phyloP scores from a whole-genome alignment of 441 rosid species.

The Erodium texanum region DNA sequence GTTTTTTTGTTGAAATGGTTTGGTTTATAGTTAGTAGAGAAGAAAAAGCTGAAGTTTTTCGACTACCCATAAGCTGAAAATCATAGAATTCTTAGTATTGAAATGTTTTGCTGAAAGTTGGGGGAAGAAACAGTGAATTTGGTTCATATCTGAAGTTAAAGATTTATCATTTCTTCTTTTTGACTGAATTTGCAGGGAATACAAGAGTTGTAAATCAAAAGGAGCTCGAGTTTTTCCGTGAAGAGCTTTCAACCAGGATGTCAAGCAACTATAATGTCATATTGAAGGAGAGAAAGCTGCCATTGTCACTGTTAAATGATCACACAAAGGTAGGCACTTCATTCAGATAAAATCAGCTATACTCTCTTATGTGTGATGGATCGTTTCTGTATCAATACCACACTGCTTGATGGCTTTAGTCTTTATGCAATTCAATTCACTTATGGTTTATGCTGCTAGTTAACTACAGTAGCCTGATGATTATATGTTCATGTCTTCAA shows the following conservation, averaged over 20 bases:
- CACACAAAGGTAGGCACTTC: slow-evolving; percentile 47
- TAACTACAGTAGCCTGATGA: background rate
- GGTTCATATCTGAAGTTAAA: background rate
- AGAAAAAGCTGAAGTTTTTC: too few relatives aligned
- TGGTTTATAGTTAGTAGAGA: too few relatives aligned
- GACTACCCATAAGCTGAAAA: background rate
- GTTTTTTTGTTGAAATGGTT: background rate
- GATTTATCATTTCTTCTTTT: background rate
- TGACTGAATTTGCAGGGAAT: slow-evolving; percentile 35
- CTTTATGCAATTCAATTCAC: background rate
- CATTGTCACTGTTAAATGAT: slow-evolving; percentile 71
- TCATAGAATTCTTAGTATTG: background rate
- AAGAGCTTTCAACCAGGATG: slow-evolving; percentile 59
- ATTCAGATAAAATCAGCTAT: background rate
- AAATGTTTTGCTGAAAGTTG: too few relatives aligned
- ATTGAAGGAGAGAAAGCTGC: slow-evolving; percentile 70
- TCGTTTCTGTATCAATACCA: background rate
- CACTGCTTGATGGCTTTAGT: background rate
- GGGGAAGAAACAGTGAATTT: background rate
- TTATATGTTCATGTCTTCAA: background rate
- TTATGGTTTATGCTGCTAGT: background rate
- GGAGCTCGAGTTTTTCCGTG: slow-evolving; percentile 66
- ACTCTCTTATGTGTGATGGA: background rate
- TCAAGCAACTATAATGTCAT: slow-evolving; percentile 67
- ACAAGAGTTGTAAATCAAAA: slow-evolving; percentile 72